phyloP scores from a whole-genome alignment of 192 early-diverging fungal species.

The Coemansia pectinata region DNA sequence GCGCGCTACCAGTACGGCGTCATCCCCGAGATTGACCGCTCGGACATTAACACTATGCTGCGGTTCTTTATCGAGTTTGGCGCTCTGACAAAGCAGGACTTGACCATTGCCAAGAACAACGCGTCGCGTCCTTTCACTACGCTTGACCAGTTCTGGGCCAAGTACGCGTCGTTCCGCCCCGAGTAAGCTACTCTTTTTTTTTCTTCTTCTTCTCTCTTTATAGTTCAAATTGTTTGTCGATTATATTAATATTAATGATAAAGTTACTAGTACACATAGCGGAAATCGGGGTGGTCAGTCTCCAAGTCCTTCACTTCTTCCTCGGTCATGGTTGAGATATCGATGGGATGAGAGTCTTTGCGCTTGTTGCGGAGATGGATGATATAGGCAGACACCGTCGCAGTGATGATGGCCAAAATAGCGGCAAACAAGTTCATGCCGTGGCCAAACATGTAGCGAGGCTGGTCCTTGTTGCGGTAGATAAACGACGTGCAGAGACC shows the following conservation, averaged over 20 bases:
- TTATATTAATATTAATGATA: neutral
- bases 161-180: conserved; percentile 4
- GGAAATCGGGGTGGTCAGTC: conserved; percentile 43
- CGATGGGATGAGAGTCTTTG: conserved; percentile 29
- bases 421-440: conserved; percentile 53
- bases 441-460: conserved; percentile 44
- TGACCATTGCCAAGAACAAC: neutral
- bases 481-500: conserved; percentile 48
- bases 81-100: neutral
- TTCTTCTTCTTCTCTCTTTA: neutral
- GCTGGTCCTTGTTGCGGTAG: conserved; percentile 49
- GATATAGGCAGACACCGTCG: conserved; percentile 25
- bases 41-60: conserved; percentile 10
- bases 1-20: conserved; percentile 17
- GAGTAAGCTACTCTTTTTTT: neutral
- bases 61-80: conserved; percentile 9
- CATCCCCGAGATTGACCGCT: conserved; percentile 9
- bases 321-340: conserved; percentile 35
- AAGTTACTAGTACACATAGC: conserved; percentile 20
- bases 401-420: conserved; percentile 20
- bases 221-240: neutral
- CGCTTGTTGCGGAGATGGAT: conserved; percentile 31
- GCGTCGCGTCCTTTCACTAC: conserved; percentile 1
- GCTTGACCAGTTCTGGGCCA: conserved; percentile 10
- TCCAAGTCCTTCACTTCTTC: conserved; percentile 41